Evolutionary conservation across 352 stramenopile genomes (phyloP).

Genomic region (Phytophthora sp.): DNA sequence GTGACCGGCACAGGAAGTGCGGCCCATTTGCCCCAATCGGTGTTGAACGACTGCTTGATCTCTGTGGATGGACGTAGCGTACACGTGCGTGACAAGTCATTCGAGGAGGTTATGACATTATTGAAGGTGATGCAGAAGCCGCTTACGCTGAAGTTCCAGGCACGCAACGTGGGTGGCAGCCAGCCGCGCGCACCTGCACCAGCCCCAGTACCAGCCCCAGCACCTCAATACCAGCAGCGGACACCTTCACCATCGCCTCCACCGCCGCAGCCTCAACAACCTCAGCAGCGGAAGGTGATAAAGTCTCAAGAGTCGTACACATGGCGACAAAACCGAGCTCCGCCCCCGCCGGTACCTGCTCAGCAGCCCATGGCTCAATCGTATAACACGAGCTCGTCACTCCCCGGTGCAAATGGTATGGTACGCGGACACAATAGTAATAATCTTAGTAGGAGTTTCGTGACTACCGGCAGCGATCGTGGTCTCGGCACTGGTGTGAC

Average conservation of each 20-base stretch:
- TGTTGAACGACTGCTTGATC: conserved; percentile 79
- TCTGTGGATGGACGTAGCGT: conserved; percentile 84
- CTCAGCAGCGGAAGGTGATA: conserved; percentile 36
- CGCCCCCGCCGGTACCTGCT: conserved; percentile 31
- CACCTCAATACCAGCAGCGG: conserved; percentile 31
- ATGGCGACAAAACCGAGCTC: conserved; percentile 62
- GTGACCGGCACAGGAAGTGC: conserved; percentile 84
- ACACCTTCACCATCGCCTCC: conserved; percentile 27
- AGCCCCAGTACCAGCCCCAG: conserved; percentile 17
- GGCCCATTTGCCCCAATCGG: conserved; percentile 76
- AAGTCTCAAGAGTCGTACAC: conserved; percentile 66
- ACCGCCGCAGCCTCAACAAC: conserved; percentile 22
- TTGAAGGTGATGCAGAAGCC: conserved; percentile 90
- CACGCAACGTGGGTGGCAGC: conserved; percentile 39
- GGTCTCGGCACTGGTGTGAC: conserved; percentile 32
- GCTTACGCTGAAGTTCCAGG: conserved; percentile 85
- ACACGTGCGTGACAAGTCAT: conserved; percentile 80
- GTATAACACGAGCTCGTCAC: conserved; percentile 43
- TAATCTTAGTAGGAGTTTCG: conserved; percentile 72
- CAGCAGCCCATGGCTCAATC: conserved; percentile 40
- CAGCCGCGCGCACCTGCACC: conserved; percentile 20
- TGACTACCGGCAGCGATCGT: conserved; percentile 47
- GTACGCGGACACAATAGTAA: conserved; percentile 47
- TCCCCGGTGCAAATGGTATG: conserved; percentile 32
- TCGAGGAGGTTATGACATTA: conserved; percentile 89